Conservation (phyloP, 495 filamentous ascomycete genomes). For the Clohesyomyces aquaticus region DNA sequence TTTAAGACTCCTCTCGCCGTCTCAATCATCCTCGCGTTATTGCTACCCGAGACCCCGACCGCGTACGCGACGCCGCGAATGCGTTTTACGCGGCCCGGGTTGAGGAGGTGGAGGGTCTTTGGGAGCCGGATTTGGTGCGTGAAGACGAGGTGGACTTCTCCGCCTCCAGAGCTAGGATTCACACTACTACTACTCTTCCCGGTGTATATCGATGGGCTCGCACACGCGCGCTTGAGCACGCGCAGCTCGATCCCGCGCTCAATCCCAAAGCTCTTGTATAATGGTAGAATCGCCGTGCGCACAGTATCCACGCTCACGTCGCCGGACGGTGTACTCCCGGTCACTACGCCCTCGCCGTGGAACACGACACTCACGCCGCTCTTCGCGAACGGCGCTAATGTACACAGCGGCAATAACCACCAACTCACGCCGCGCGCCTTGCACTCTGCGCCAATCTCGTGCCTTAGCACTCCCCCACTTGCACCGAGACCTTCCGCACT, state of each 20-base stretch:
- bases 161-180: conserved; percentile 72
- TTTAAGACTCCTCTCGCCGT: conserved; percentile 86
- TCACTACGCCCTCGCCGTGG: conserved; percentile 91
- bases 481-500: conserved; percentile 68
- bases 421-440: conserved; percentile 78
- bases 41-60: conserved; percentile 83
- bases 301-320: conserved; percentile 92
- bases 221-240: conserved; percentile 76
- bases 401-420: conserved; percentile 84
- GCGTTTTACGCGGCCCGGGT: conserved; percentile 82
- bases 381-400: conserved; percentile 93
- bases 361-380: conserved; percentile 84
- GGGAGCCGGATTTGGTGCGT: conserved; percentile 88
- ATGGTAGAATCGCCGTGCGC: conserved; percentile 86
- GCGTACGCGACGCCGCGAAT: conserved; percentile 93
- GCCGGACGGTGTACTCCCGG: conserved; percentile 73
- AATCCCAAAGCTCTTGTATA: conserved; percentile 89
- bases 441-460: conserved; percentile 75
- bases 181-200: too few species aligned
- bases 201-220: too few species aligned
- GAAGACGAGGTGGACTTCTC: conserved; percentile 89
- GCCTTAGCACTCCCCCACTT: conserved; percentile 71
- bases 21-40: conserved; percentile 95
- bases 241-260: conserved; percentile 84
- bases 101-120: conserved; percentile 88